Evolutionary conservation across 2,329 filamentous ascomycete species (phyloP), one percentile per base, ranked within the genome.

Genomic region (Acrodontium crateriforme): DNA sequence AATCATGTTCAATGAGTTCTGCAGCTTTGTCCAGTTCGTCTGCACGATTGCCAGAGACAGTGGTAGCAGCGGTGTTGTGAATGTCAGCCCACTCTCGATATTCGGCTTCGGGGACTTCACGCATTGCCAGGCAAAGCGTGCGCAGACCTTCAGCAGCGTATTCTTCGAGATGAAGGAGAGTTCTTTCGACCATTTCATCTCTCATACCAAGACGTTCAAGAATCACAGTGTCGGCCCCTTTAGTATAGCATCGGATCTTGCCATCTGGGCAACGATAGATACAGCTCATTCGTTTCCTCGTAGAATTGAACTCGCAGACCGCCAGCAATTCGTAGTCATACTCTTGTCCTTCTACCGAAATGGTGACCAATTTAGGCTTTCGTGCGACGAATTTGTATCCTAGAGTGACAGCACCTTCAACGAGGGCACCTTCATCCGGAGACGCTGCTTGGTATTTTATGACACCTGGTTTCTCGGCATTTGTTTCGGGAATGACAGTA

Each of bases 401-500:
- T 28, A 98, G 64, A 25, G 67, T 59, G 3, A 85, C 71, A 1
- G 89, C 89, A 31, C 89, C 91, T 46, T 94, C 79, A 0, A 98
- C 89, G 26, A 98, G 62, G n/a, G 89, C 89, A 31, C 87, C 89
- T 54, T 98, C 89, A 42, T 98, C 89, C 1, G 89, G 89, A 14
- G 89, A 98, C 2, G 91, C 87, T 14, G 89, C 89, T 59, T 98
- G 91, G 45, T 98, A 98, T 56, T 91, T 95, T 64, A 98, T 94
- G 19, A 74, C 67, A 11, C 74, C 78, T 2, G 70, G 67, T 34
- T 80, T 79, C 42, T 83, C 77, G 23, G 84, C 79, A 27, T 74
- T 74, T 45, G 75, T 67, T 57, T 98, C 89, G 0, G 89, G 91
- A 47, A 98, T 98, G 41, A 98, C 89, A 0, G 89, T 98, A 54